phyloP scores from a whole-genome alignment of 1,284 basidiomycete species.

The Microbotryomycetes sp. region DNA sequence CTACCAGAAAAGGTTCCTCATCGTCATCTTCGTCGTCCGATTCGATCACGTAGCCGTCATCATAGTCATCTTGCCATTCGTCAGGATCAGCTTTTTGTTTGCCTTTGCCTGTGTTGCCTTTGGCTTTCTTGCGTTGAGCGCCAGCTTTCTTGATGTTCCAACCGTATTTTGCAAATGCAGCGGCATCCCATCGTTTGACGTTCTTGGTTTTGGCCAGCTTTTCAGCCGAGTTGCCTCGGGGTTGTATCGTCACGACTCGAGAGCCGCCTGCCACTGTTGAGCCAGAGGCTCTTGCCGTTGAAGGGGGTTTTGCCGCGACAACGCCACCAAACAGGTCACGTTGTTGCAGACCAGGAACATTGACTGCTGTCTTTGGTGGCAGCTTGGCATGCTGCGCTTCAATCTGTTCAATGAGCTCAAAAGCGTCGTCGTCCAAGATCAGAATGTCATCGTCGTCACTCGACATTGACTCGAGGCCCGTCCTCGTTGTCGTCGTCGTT shows the following conservation, averaged over 20 bases:
- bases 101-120: slow-evolving; percentile 43
- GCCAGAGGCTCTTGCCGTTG: slow-evolving; percentile 6
- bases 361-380: slow-evolving; percentile 23
- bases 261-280: neutral
- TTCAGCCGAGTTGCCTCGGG: neutral
- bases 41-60: slow-evolving; percentile 36
- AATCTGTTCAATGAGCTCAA: slow-evolving; percentile 57
- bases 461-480: slow-evolving; percentile 54
- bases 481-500: slow-evolving; percentile 50
- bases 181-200: slow-evolving; percentile 27
- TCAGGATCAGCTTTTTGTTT: slow-evolving; percentile 44
- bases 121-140: slow-evolving; percentile 47
- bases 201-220: slow-evolving; percentile 22
- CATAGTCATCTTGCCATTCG: slow-evolving; percentile 35
- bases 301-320: slow-evolving; percentile 3
- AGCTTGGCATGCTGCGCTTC: slow-evolving; percentile 48
- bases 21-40: slow-evolving; percentile 40
- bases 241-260: neutral
- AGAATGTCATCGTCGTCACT: slow-evolving; percentile 46
- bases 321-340: slow-evolving; percentile 33
- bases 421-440: slow-evolving; percentile 35
- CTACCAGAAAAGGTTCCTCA: slow-evolving; percentile 23
- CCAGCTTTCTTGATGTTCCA: slow-evolving; percentile 48
- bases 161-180: slow-evolving; percentile 29
- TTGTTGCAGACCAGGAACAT: slow-evolving; percentile 25